phyloP scores from a whole-genome alignment of 805 yeast genomes.

The Zygotorulaspora sp. region DNA sequence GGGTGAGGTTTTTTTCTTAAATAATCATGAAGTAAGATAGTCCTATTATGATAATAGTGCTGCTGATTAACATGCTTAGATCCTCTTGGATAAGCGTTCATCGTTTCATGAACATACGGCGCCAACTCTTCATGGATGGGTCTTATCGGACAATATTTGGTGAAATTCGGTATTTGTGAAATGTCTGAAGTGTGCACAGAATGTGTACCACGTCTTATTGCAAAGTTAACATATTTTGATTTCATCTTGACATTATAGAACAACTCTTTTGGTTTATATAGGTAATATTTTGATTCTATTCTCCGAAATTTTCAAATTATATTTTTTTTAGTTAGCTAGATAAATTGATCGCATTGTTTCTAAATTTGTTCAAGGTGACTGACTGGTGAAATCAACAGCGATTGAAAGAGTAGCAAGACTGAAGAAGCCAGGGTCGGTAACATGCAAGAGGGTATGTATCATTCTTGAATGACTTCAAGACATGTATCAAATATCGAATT shows the following conservation, averaged over 20 bases:
- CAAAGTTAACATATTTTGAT: not conserved
- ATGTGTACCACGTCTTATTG: slow-evolving; percentile 15
- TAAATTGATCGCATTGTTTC: too few species aligned
- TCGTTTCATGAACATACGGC: slow-evolving; percentile 34
- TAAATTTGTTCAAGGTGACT: too few species aligned
- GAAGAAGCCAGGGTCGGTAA: not conserved
- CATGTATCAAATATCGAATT: not conserved
- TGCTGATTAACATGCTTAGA: slow-evolving; percentile 54
- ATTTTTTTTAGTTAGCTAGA: too few species aligned
- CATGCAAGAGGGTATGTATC: slow-evolving; percentile 1
- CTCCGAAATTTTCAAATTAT: not conserved
- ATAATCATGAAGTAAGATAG: slow-evolving; percentile 27
- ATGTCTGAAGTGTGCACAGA: slow-evolving; percentile 23
- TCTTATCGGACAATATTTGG: slow-evolving; percentile 34
- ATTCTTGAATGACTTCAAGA: too few species aligned
- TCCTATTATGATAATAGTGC: slow-evolving; percentile 69
- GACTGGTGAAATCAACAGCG: too few species aligned
- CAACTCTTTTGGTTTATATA: not conserved
- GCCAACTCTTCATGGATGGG: slow-evolving; percentile 35
- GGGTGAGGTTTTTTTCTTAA: slow-evolving; percentile 69
- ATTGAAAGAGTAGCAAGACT: not conserved
- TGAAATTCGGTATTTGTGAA: slow-evolving; percentile 34
- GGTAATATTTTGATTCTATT: not conserved
- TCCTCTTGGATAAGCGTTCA: slow-evolving; percentile 39
- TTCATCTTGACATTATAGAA: too few species aligned